These are phyloP conservation scores for Telfairia occidentalis DNA, from an alignment of 331 rosid genomes.

Conservation along the genomic window DNA sequence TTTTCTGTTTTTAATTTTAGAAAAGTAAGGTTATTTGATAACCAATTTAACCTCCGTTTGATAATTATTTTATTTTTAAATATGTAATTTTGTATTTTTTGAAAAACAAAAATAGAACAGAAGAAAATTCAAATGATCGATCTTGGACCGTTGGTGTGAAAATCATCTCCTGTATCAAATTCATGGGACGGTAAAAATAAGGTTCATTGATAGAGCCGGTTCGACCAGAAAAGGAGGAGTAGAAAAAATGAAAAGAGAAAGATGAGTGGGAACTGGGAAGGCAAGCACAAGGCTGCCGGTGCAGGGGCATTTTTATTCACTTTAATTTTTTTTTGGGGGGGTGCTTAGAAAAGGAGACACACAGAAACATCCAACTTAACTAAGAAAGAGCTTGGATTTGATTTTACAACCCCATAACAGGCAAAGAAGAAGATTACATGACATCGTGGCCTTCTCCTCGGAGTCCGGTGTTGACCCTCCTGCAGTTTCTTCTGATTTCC, in stretches of 20 bases:
- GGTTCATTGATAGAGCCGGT: neutral
- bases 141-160: too few relatives aligned
- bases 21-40: too few relatives aligned
- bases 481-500: conserved; percentile 37
- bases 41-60: too few relatives aligned
- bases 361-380: neutral
- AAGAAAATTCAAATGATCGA: too few relatives aligned
- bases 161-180: too few relatives aligned
- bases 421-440: neutral
- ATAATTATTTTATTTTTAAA: too few relatives aligned
- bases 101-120: too few relatives aligned
- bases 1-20: too few relatives aligned
- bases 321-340: too few relatives aligned
- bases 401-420: neutral
- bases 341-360: neutral
- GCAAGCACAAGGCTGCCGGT: neutral
- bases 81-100: too few relatives aligned
- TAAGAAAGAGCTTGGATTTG: neutral
- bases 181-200: too few relatives aligned
- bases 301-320: neutral
- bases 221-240: neutral
- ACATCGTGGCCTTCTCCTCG: conserved; percentile 4
- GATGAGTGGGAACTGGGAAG: too few relatives aligned
- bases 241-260: neutral
- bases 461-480: neutral